These are phyloP conservation scores for Cenococcum geophilum DNA, from an alignment of 495 filamentous ascomycete genomes.

Conservation along the genomic window DNA sequence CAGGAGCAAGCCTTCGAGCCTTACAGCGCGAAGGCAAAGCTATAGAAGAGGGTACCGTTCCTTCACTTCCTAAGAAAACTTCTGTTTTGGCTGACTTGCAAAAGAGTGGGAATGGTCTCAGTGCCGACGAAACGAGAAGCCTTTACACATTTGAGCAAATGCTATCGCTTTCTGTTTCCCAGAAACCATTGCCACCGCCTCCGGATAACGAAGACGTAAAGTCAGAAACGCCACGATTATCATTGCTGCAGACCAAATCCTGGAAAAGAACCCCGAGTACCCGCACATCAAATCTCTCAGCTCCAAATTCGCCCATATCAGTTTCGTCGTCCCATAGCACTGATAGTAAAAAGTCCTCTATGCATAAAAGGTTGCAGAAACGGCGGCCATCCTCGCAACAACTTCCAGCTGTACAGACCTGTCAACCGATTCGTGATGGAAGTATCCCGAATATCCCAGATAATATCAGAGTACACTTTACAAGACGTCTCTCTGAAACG, in stretches of 20 bases:
- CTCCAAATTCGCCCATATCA: slow-evolving; percentile 12
- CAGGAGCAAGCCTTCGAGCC: slow-evolving; percentile 23
- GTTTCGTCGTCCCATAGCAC: slow-evolving; percentile 9
- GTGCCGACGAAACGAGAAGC: slow-evolving; percentile 27
- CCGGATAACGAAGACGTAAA: slow-evolving; percentile 10
- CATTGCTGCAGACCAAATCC: background rate
- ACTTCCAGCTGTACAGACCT: slow-evolving; percentile 24
- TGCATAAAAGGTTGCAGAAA: slow-evolving; percentile 33
- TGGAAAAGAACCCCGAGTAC: background rate
- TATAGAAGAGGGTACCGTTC: slow-evolving; percentile 9
- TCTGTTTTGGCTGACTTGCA: slow-evolving; percentile 11
- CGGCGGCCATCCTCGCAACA: slow-evolving; percentile 24
- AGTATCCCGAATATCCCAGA: slow-evolving; percentile 24
- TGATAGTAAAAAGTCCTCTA: slow-evolving; percentile 17
- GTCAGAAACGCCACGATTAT: slow-evolving; percentile 3
- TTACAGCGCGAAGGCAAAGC: slow-evolving; percentile 2
- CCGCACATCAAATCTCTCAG: background rate
- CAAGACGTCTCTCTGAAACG: slow-evolving; percentile 19
- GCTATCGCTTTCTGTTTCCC: slow-evolving; percentile 19
- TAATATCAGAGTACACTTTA: slow-evolving; percentile 17
- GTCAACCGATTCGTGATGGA: slow-evolving; percentile 13
- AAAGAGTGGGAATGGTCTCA: slow-evolving; percentile 29
- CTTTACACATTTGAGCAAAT: slow-evolving; percentile 34
- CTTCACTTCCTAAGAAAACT: slow-evolving; percentile 9
- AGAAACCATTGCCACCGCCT: slow-evolving; percentile 19